These are phyloP conservation scores for Cystobasidium pallidum DNA, from an alignment of 1,284 basidiomycete species.

Conservation along the genomic window DNA sequence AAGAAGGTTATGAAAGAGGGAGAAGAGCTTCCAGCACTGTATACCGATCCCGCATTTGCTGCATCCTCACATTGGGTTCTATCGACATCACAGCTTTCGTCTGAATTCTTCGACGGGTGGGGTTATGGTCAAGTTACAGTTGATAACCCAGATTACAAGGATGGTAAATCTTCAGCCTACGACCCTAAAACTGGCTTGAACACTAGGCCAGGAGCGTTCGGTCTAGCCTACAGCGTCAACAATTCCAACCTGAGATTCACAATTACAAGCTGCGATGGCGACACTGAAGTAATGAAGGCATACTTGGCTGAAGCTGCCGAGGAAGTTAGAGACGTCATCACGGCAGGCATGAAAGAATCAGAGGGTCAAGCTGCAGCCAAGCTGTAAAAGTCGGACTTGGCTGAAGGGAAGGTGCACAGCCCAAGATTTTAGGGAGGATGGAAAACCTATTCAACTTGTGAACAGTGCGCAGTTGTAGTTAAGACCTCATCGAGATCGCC, in stretches of 20 bases:
- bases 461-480: too few species aligned
- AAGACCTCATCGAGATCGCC: too few species aligned
- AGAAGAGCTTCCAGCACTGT: conserved; percentile 66
- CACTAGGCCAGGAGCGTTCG: conserved; percentile 76
- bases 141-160: conserved; percentile 18
- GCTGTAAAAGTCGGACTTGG: conserved; percentile 43
- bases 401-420: neutral
- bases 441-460: neutral
- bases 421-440: neutral
- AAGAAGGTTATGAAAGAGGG: conserved; percentile 78
- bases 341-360: conserved; percentile 50
- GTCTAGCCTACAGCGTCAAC: conserved; percentile 88
- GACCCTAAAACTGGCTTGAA: conserved; percentile 64
- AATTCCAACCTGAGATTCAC: conserved; percentile 88
- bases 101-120: conserved; percentile 86
- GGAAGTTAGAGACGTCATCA: conserved; percentile 55
- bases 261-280: conserved; percentile 76
- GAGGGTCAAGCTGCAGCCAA: conserved; percentile 50
- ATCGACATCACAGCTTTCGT: conserved; percentile 85
- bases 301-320: conserved; percentile 56
- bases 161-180: conserved; percentile 12
- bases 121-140: conserved; percentile 81
- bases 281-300: conserved; percentile 60
- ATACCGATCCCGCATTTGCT: conserved; percentile 73
- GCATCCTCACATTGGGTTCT: conserved; percentile 86